phyloP scores from a whole-genome alignment of 306 rosid genomes.

The Canavalia gladiata region DNA sequence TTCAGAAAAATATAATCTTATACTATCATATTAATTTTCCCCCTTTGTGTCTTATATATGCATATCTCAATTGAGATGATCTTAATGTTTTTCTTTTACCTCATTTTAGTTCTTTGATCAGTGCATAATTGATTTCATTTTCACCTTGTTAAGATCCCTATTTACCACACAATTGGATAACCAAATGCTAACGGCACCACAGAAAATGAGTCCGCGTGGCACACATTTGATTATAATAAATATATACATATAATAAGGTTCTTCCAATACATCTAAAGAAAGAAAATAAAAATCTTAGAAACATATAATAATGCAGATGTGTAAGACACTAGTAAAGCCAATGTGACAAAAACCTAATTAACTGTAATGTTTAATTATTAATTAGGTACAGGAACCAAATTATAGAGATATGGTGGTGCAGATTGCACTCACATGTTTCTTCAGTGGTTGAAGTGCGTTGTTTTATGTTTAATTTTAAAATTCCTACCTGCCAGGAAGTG shows the following conservation, averaged over 20 bases:
- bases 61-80: too few species aligned
- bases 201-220: background rate
- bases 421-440: constrained; percentile 19
- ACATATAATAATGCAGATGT: constrained; percentile 4
- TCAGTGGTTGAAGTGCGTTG: constrained; percentile 30
- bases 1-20: too few species aligned
- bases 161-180: background rate
- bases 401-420: background rate
- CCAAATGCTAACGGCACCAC: background rate
- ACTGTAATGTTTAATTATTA: background rate
- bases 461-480: constrained; percentile 28
- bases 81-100: too few species aligned
- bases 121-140: too few species aligned
- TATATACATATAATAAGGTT: background rate
- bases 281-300: background rate
- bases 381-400: constrained; percentile 11
- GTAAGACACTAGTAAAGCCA: constrained; percentile 31
- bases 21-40: too few species aligned
- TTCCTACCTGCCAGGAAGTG: constrained; percentile 40
- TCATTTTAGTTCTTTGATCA: too few species aligned
- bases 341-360: constrained; percentile 23
- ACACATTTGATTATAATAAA: background rate
- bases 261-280: background rate
- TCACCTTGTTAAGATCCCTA: too few species aligned
- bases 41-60: too few species aligned